Conservation (phyloP, 345 rosid species). For the Kandelia obovata region DNA sequence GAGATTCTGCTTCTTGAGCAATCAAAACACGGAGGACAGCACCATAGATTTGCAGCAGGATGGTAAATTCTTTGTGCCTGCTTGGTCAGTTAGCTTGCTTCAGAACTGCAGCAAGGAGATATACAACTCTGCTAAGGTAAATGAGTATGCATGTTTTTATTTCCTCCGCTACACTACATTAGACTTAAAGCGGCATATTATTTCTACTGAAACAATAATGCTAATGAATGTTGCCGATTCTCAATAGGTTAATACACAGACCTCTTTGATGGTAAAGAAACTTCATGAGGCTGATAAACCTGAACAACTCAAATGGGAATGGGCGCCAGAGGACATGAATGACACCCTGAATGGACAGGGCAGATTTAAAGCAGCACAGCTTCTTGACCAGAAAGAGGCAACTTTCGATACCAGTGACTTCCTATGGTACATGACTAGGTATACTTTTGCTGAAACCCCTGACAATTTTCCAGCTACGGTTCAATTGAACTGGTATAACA, state of each 20-base stretch:
- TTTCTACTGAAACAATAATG: too few species aligned
- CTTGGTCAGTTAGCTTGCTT: constrained; percentile 21
- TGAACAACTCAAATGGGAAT: background rate
- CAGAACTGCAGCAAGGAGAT: constrained; percentile 18
- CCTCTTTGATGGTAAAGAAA: constrained; percentile 9
- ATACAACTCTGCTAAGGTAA: constrained; percentile 15
- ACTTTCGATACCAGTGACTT: background rate
- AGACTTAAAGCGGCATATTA: too few species aligned
- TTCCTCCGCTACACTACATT: too few species aligned
- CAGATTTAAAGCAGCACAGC: background rate
- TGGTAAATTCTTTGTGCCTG: constrained; percentile 7
- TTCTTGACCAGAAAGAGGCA: constrained; percentile 12
- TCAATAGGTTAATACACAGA: constrained; percentile 9
- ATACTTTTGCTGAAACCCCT: background rate
- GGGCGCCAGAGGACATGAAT: constrained; percentile 9
- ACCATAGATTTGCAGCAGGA: constrained; percentile 6
- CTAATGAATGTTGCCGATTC: background rate
- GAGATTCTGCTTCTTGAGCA: constrained; percentile 14
- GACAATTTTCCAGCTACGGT: background rate
- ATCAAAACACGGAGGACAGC: background rate
- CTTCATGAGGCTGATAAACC: background rate
- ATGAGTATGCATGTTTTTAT: too few species aligned
- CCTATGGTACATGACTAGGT: constrained; percentile 12
- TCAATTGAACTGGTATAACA: background rate
- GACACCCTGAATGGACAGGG: constrained; percentile 3